These are phyloP conservation scores for Tulasnella calospora DNA, from an alignment of 768 basidiomycete genomes.

Conservation along the genomic window DNA sequence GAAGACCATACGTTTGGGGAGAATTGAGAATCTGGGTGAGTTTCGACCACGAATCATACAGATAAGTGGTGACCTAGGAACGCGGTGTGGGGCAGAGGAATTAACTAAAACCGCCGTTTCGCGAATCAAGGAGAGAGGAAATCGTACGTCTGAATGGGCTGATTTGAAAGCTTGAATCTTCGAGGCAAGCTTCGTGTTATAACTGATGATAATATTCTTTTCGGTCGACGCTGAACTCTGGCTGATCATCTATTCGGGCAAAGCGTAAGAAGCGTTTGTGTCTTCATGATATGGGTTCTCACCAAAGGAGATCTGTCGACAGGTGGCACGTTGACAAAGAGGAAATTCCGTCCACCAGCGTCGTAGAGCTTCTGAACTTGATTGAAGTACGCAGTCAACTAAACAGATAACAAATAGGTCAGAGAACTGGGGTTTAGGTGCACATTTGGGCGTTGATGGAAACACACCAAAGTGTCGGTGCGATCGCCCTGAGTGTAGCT, in stretches of 20 bases:
- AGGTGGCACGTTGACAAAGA: slow-evolving; percentile 60
- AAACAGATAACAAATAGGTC: slow-evolving; percentile 26
- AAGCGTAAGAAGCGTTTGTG: background rate
- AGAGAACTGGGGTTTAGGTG: background rate
- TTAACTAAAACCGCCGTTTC: background rate
- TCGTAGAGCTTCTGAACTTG: slow-evolving; percentile 39
- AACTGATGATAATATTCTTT: slow-evolving; percentile 46
- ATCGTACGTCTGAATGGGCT: slow-evolving; percentile 37
- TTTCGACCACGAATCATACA: slow-evolving; percentile 49
- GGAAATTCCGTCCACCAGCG: slow-evolving; percentile 56
- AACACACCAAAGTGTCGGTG: slow-evolving; percentile 47
- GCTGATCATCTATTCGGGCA: slow-evolving; percentile 44
- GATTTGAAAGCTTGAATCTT: slow-evolving; percentile 44
- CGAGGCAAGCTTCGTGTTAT: slow-evolving; percentile 48
- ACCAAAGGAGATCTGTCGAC: slow-evolving; percentile 55
- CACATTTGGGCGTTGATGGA: slow-evolving; percentile 38
- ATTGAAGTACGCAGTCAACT: slow-evolving; percentile 47
- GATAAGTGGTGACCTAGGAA: slow-evolving; percentile 43
- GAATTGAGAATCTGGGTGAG: slow-evolving; percentile 49
- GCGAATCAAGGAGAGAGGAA: background rate
- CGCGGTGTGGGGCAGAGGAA: background rate
- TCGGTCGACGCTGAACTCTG: slow-evolving; percentile 44
- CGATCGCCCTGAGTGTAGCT: slow-evolving; percentile 41
- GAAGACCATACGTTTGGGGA: slow-evolving; percentile 51
- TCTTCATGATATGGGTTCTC: slow-evolving; percentile 39